phyloP scores from a whole-genome alignment of 169 alveolate species.

The Plasmodium ovale region DNA sequence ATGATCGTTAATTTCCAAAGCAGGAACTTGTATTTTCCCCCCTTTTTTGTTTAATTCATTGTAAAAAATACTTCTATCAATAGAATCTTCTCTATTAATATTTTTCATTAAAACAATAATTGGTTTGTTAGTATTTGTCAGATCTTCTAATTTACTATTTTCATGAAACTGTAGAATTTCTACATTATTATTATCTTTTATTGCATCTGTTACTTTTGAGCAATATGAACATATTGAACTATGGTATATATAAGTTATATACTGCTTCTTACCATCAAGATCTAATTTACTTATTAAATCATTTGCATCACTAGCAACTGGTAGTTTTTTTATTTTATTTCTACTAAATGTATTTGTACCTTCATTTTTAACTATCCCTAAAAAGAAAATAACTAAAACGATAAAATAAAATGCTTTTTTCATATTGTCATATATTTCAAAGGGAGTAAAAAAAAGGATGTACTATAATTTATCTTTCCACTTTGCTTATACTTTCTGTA shows the following conservation, averaged over 20 bases:
- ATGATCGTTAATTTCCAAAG: conserved; percentile 14
- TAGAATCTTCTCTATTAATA: conserved; percentile 24
- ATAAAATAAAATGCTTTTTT: conserved; percentile 9
- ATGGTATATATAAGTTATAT: conserved; percentile 36
- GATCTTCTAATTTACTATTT: conserved; percentile 40
- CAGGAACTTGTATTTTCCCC: conserved; percentile 53
- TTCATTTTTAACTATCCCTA: conserved; percentile 18
- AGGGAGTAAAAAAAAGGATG: background rate
- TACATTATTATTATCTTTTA: conserved; percentile 29
- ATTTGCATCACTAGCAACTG: background rate
- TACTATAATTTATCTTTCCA: background rate
- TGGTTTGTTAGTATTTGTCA: conserved; percentile 29
- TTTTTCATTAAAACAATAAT: conserved; percentile 61
- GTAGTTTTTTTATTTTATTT: background rate
- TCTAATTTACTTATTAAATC: conserved; percentile 33
- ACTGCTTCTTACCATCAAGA: background rate
- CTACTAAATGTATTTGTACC: background rate
- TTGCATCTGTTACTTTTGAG: background rate
- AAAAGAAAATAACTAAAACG: conserved; percentile 29
- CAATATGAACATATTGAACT: conserved; percentile 45
- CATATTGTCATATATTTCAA: background rate
- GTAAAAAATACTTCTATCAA: conserved; percentile 33
- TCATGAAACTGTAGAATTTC: conserved; percentile 15
- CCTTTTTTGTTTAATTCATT: conserved; percentile 25
- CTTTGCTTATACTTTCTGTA: background rate